A percentile compares a stretch with the other conserved stretches of the same genome.
These are phyloP conservation scores for Vigna mungo DNA, from an alignment of 306 rosid species.

Conservation along the genomic window DNA sequence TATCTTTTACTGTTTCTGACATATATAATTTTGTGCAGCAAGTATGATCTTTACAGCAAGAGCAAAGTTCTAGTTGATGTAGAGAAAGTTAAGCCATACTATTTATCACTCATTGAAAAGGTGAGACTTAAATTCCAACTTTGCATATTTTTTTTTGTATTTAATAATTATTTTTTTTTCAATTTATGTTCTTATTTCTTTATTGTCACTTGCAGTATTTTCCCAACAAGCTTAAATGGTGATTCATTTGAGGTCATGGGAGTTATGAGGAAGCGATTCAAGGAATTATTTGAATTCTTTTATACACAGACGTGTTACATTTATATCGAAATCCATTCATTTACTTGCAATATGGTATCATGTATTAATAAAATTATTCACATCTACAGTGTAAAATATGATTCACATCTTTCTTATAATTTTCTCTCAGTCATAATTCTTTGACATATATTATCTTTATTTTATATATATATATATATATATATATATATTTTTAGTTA, in stretches of 20 bases:
- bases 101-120: slow-evolving; percentile 75
- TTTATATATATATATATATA: no score
- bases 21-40: slow-evolving; percentile 49
- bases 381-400: no score
- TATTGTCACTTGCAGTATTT: slow-evolving; percentile 44
- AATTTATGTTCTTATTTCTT: not conserved
- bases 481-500: no score
- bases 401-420: no score
- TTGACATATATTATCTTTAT: no score
- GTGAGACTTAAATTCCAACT: slow-evolving; percentile 42
- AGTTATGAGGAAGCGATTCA: not conserved
- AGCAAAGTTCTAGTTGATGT: slow-evolving; percentile 73
- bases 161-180: not conserved
- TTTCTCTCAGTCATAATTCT: no score
- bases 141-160: no score
- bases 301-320: not conserved
- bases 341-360: no score
- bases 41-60: slow-evolving; percentile 88
- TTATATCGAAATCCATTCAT: not conserved
- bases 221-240: slow-evolving; percentile 52
- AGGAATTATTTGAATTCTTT: not conserved
- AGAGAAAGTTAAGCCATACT: slow-evolving; percentile 77
- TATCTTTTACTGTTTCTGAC: not conserved
- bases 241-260: slow-evolving; percentile 9
- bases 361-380: no score